These are phyloP conservation scores for Coemansia sp. DNA, from an alignment of 371 early-diverging fungal species.

Conservation along the genomic window DNA sequence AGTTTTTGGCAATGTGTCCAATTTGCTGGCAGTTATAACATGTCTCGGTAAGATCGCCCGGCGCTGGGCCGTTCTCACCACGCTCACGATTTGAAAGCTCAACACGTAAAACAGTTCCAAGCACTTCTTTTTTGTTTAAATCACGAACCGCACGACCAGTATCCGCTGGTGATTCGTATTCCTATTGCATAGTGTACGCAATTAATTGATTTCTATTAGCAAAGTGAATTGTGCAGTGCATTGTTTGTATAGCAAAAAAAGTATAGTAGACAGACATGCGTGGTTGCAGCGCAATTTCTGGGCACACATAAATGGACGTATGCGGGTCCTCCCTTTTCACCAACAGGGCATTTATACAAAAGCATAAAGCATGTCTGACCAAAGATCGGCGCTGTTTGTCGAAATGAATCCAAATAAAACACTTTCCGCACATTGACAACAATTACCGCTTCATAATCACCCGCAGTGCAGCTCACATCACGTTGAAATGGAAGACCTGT, in stretches of 20 bases:
- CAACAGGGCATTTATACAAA: background rate
- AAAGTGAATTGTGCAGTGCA: background rate
- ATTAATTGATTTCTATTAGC: background rate
- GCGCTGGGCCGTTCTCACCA: conserved; percentile 21
- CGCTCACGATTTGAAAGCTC: conserved; percentile 31
- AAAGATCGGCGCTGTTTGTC: conserved; percentile 5
- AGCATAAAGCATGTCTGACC: background rate
- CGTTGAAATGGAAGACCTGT: background rate
- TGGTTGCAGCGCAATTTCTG: background rate
- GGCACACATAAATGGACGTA: background rate
- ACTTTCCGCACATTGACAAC: background rate
- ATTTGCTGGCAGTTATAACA: conserved; percentile 32
- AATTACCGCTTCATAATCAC: background rate
- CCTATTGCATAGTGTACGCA: conserved; percentile 5
- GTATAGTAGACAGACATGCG: background rate
- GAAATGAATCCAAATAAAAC: too few species aligned
- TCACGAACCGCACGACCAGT: conserved; percentile 16
- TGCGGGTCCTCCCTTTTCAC: background rate
- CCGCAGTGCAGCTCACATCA: background rate
- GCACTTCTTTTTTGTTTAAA: conserved; percentile 12
- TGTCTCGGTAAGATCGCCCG: conserved; percentile 25
- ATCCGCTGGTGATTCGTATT: conserved; percentile 15
- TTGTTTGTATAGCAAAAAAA: background rate
- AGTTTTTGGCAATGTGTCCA: conserved; percentile 36
- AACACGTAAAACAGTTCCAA: conserved; percentile 23